Percentiles rank a stretch among this genome's conserved stretches.
Conservation (phyloP, 371 early-diverging fungal species). For the Lichtheimia ornata region DNA sequence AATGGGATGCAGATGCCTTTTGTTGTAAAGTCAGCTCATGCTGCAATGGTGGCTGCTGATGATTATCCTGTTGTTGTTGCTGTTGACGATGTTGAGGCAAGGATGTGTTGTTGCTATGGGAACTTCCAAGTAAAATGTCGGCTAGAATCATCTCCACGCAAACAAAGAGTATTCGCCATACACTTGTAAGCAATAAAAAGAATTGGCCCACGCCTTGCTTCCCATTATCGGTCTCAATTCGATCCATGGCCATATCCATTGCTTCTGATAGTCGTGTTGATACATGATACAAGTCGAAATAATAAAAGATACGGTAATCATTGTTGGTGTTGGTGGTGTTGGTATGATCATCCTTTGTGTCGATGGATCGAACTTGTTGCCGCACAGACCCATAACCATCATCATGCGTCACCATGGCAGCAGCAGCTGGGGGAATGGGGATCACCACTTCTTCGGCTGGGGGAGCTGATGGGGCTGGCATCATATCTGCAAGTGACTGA, state of each 20-base stretch:
- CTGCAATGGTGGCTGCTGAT: not conserved
- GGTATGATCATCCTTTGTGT: not conserved
- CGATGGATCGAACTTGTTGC: not conserved
- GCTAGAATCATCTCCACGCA: constrained; percentile 35
- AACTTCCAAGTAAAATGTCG: constrained; percentile 3
- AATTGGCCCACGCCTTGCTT: no score
- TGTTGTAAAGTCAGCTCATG: not conserved
- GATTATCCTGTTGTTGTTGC: not conserved
- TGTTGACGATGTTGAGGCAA: not conserved
- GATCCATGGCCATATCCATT: constrained; percentile 21
- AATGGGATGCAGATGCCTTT: constrained; percentile 1
- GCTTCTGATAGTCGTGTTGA: constrained; percentile 22
- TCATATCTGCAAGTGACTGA: constrained; percentile 41
- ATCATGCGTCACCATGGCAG: not conserved
- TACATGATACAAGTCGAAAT: constrained; percentile 6
- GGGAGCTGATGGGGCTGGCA: constrained; percentile 11
- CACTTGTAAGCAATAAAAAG: constrained; percentile 8
- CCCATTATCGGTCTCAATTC: not conserved
- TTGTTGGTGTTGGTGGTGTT: not conserved
- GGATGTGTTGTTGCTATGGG: no score
- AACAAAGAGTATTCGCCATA: constrained; percentile 38
- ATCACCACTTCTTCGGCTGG: constrained; percentile 7
- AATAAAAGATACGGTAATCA: constrained; percentile 2
- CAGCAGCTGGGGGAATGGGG: constrained; percentile 5
- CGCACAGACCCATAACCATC: constrained; percentile 2